Conservation (phyloP, 805 yeast genomes). For the Zygosaccharomyces siamensis region DNA sequence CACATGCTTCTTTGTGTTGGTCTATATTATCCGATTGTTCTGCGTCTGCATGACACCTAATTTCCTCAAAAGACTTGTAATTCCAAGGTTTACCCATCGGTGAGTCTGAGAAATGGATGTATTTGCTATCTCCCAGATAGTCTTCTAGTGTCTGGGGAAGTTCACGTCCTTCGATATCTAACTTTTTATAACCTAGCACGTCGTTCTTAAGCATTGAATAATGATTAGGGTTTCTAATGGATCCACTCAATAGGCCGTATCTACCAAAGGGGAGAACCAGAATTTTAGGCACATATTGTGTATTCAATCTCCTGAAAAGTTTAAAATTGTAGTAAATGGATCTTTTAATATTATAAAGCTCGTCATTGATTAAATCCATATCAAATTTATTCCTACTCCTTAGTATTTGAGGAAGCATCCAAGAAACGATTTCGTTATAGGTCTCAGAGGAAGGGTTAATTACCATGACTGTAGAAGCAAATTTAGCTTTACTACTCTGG, state of each 20-base stretch:
- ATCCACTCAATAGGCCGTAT: constrained; percentile 31
- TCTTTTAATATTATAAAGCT: constrained; percentile 25
- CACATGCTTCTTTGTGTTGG: constrained; percentile 18
- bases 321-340: constrained; percentile 28
- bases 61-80: constrained; percentile 17
- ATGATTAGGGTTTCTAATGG: constrained; percentile 24
- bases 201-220: constrained; percentile 25
- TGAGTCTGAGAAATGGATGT: constrained; percentile 60
- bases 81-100: constrained; percentile 68
- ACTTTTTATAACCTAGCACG: constrained; percentile 27
- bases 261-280: constrained; percentile 31
- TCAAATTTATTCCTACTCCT: constrained; percentile 24
- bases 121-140: constrained; percentile 36
- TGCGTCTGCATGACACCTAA: constrained; percentile 21
- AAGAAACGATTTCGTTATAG: constrained; percentile 23
- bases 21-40: constrained; percentile 10
- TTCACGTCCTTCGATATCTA: constrained; percentile 19
- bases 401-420: constrained; percentile 21
- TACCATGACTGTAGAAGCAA: constrained; percentile 53
- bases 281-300: constrained; percentile 25
- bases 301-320: constrained; percentile 26
- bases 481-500: constrained; percentile 26
- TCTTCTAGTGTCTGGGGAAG: constrained; percentile 16
- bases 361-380: constrained; percentile 32
- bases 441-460: constrained; percentile 43